Percentiles rank a stretch among this genome's conserved stretches.
Conservation (phyloP, 2,329 filamentous ascomycete species). For the Fusarium ambrosium region DNA sequence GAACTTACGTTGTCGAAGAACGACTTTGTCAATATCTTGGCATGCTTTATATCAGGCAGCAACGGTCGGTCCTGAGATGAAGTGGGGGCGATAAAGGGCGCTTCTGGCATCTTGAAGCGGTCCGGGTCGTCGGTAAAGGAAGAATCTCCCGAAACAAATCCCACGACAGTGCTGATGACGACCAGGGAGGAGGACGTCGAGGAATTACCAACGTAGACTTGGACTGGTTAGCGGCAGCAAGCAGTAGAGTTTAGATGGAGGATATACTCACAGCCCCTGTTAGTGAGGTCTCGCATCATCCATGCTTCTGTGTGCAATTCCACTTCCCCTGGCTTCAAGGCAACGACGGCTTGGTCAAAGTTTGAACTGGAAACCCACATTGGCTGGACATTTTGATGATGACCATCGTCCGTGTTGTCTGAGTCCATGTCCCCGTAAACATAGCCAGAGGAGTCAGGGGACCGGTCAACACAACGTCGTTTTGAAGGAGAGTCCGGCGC, state of each 20-base stretch:
- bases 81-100: slow-evolving; percentile 61
- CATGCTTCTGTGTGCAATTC: slow-evolving; percentile 67
- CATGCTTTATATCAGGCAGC: slow-evolving; percentile 68
- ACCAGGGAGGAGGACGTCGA: slow-evolving; percentile 73
- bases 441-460: not conserved
- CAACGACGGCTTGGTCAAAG: not conserved
- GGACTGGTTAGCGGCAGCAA: slow-evolving; percentile 29
- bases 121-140: slow-evolving; percentile 70
- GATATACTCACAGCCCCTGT: slow-evolving; percentile 64
- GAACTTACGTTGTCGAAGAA: slow-evolving; percentile 71
- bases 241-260: not conserved
- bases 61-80: slow-evolving; percentile 1
- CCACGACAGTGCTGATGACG: slow-evolving; percentile 71
- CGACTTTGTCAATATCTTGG: slow-evolving; percentile 59
- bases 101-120: slow-evolving; percentile 69
- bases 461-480: not conserved
- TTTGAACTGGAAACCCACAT: not conserved
- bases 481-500: not conserved
- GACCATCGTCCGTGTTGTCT: not conserved
- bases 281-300: slow-evolving; percentile 72
- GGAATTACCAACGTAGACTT: slow-evolving; percentile 74
- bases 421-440: not conserved
- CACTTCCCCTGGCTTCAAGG: slow-evolving; percentile 65
- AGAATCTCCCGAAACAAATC: slow-evolving; percentile 66
- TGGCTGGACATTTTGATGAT: not conserved